Conservation (phyloP, 2,329 filamentous ascomycete genomes). For the Karstenula rhodostoma region DNA sequence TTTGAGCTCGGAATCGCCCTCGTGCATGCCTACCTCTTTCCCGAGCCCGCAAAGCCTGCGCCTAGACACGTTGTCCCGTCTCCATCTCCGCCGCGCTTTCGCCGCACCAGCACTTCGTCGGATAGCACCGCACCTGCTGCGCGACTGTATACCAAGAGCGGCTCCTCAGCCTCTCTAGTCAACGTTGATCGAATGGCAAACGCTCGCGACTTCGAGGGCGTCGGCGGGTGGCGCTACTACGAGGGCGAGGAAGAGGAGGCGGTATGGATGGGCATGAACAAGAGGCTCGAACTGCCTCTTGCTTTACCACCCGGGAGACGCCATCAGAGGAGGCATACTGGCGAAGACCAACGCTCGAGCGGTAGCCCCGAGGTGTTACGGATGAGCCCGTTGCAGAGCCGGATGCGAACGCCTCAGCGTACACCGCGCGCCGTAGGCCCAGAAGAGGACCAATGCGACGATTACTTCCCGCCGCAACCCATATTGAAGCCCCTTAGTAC, state of each 20-base stretch:
- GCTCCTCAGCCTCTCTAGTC: conserved; percentile 45
- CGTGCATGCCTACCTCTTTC: conserved; percentile 47
- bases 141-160: conserved; percentile 40
- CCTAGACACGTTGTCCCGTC: conserved; percentile 25
- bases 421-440: conserved; percentile 4
- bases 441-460: conserved; percentile 24
- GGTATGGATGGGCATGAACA: conserved; percentile 55
- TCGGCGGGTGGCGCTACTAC: conserved; percentile 52
- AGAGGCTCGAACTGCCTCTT: conserved; percentile 50
- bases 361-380: conserved; percentile 46
- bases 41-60: conserved; percentile 27
- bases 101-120: conserved; percentile 34
- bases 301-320: conserved; percentile 31
- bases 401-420: conserved; percentile 41
- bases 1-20: conserved; percentile 52
- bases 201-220: conserved; percentile 54
- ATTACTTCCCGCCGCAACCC: conserved; percentile 41
- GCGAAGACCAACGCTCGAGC: conserved; percentile 36
- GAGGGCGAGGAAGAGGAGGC: conserved; percentile 53
- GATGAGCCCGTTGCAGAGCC: conserved; percentile 50
- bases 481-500: conserved; percentile 28
- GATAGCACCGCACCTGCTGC: conserved; percentile 28
- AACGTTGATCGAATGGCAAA: conserved; percentile 34
- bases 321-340: conserved; percentile 45
- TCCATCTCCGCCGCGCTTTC: conserved; percentile 34